These are phyloP conservation scores for Lecanicillium sp. DNA, from an alignment of 2,329 filamentous ascomycete species.

Conservation along the genomic window DNA sequence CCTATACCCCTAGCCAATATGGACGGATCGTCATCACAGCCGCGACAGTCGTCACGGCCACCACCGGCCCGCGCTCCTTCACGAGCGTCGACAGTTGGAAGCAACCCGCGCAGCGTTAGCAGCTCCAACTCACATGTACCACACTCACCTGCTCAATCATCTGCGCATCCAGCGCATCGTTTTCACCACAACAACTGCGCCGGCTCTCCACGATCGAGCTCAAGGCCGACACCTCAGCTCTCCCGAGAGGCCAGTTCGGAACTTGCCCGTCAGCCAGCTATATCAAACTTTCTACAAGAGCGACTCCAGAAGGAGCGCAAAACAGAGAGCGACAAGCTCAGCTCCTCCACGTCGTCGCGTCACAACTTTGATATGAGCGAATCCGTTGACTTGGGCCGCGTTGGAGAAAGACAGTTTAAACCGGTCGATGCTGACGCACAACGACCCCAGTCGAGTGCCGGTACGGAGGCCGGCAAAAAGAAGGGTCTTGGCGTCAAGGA, in stretches of 20 bases:
- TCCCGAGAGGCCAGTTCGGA: slow-evolving; percentile 35
- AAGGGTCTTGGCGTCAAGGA: slow-evolving; percentile 57
- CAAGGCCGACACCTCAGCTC: slow-evolving; percentile 31
- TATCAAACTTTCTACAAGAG: slow-evolving; percentile 47
- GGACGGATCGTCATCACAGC: slow-evolving; percentile 19
- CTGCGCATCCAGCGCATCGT: slow-evolving; percentile 28
- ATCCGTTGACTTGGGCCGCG: slow-evolving; percentile 28
- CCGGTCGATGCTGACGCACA: slow-evolving; percentile 23
- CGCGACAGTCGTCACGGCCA: slow-evolving; percentile 19
- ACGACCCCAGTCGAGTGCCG: slow-evolving; percentile 35
- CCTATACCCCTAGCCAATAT: too few relatives aligned
- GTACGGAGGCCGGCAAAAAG: slow-evolving; percentile 31
- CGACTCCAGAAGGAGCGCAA: slow-evolving; percentile 43
- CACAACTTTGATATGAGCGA: slow-evolving; percentile 28
- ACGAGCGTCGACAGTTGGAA: slow-evolving; percentile 35
- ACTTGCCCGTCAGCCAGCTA: slow-evolving; percentile 26
- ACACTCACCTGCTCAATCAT: slow-evolving; percentile 25
- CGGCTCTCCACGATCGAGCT: slow-evolving; percentile 26
- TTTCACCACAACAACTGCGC: slow-evolving; percentile 31
- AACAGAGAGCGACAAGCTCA: slow-evolving; percentile 35
- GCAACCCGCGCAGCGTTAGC: slow-evolving; percentile 32
- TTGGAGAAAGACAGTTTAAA: slow-evolving; percentile 31
- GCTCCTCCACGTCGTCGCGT: slow-evolving; percentile 22
- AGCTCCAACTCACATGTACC: slow-evolving; percentile 32
- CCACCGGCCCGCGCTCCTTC: slow-evolving; percentile 34